Base-by-base conservation (phyloP, 441 rosid genomes). In the Corymbia calophylla region DNA sequence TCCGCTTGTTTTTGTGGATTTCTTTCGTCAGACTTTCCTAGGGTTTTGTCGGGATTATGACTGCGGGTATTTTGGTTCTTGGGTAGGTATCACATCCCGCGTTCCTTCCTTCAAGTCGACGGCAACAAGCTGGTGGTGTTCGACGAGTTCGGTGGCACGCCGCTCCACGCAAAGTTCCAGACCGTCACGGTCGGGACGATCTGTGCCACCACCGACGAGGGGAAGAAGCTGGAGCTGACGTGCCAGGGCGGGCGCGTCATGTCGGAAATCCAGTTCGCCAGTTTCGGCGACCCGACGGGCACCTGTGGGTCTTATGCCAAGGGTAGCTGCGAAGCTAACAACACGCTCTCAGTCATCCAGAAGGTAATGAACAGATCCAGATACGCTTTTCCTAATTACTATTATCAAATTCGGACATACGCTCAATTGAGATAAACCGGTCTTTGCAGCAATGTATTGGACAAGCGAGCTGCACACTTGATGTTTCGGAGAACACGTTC, bases 131-230 rank as follows among this genome's bases (percentile, higher is more conserved):
- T 94, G 88, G 90, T 94, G 21, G 56, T 93, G 19, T 93, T 92
- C 56, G 94, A 95, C 84, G 96, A 95, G 89, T 56, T 94, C 39
- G 95, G 95, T 0, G 96, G 96, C 35, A 88, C 93, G 31, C 93
- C 93, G 5, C 77, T 91, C 68, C 86, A 29, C 32, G 91, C 92
- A 18, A 90, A 88, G 35, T 88, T 94, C 92, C 91, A 92, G 27
- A 93, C 95, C 14, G 89, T 94, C 32, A 94, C 93, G 15, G 87
- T 89, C 1, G 95, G 93, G 73, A 91, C 86, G 6, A 93, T 89
- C n/a, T 94, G 96, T 82, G 96, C 91, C 11, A 53, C 77, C 70
- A 93, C 90, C 21, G 88, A 91, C 31, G 91, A 92, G 62, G 88
- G 91, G 58, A 89, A 88, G 90, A 88, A 70, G 13, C 77, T 94